Evolutionary conservation across 768 basidiomycete species (phyloP).

Genomic region (Amanita brunnescens): DNA sequence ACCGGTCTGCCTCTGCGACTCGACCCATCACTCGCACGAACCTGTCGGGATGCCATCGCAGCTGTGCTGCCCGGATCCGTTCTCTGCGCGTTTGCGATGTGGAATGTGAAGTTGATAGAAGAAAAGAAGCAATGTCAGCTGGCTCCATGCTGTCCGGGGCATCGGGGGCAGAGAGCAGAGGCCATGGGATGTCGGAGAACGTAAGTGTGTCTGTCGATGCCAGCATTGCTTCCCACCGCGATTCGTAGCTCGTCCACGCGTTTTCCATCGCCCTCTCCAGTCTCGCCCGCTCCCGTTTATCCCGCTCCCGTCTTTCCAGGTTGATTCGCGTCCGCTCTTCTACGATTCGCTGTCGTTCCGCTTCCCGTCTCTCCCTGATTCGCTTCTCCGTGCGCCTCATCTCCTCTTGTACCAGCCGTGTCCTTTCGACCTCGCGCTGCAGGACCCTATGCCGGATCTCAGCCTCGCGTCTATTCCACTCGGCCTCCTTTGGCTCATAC

Average conservation of each 20-base stretch:
- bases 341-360: too few species aligned
- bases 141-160: constrained; percentile 42
- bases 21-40: constrained; percentile 50
- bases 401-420: constrained; percentile 30
- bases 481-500: constrained; percentile 41
- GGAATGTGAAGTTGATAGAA: constrained; percentile 62
- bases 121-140: constrained; percentile 46
- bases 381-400: too few species aligned
- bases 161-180: constrained; percentile 35
- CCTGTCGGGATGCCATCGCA: constrained; percentile 78
- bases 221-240: constrained; percentile 47
- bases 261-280: constrained; percentile 38
- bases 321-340: too few species aligned
- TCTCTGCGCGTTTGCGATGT: constrained; percentile 50
- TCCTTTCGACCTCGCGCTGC: constrained; percentile 31
- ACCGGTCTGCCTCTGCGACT: constrained; percentile 44
- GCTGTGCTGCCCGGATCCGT: constrained; percentile 54
- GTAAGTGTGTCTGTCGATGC: constrained; percentile 37
- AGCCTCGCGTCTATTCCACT: constrained; percentile 44
- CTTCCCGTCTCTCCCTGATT: too few species aligned
- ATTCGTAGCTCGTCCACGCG: constrained; percentile 60
- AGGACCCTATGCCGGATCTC: constrained; percentile 33
- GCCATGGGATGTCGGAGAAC: constrained; percentile 71
- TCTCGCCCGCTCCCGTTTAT: constrained; percentile 31
- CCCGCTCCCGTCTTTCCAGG: too few species aligned